Conservation (phyloP, 495 filamentous ascomycete species). For the Penicillium soppii region DNA sequence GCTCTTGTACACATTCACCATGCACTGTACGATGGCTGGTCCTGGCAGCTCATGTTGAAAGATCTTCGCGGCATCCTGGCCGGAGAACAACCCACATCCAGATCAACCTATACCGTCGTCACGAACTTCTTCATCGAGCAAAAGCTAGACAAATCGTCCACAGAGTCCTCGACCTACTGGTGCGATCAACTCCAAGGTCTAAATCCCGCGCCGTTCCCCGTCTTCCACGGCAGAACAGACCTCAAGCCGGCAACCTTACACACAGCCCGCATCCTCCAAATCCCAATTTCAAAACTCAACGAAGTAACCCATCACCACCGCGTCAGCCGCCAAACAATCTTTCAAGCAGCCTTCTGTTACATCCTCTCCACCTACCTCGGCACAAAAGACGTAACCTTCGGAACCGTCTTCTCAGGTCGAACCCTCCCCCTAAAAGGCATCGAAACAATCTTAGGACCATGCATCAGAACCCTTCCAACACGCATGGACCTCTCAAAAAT, state of each 20-base stretch:
- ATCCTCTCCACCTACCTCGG: constrained; percentile 61
- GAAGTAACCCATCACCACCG: constrained; percentile 26
- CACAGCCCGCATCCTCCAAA: constrained; percentile 35
- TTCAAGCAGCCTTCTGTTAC: constrained; percentile 67
- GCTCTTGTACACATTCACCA: constrained; percentile 61
- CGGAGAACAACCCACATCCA: constrained; percentile 7
- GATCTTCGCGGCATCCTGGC: constrained; percentile 54
- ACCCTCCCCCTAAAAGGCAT: constrained; percentile 63
- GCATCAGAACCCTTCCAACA: constrained; percentile 66
- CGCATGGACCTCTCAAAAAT: constrained; percentile 51
- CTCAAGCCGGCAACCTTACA: constrained; percentile 11
- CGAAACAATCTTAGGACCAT: constrained; percentile 72
- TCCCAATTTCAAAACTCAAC: constrained; percentile 27
- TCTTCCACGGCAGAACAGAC: constrained; percentile 20
- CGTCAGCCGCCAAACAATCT: constrained; percentile 54
- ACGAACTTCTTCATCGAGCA: constrained; percentile 35
- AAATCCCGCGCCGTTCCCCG: constrained; percentile 28
- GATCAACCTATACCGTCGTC: constrained; percentile 28
- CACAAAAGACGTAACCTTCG: constrained; percentile 63
- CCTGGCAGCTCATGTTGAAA: constrained; percentile 65
- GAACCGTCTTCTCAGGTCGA: constrained; percentile 73
- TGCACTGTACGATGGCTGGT: constrained; percentile 83
- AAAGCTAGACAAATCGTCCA: constrained; percentile 34
- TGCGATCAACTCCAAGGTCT: constrained; percentile 46
- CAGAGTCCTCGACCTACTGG: constrained; percentile 65